These are phyloP conservation scores for Candida dubliniensis DNA, from an alignment of 1,139 yeast genomes.

Conservation along the genomic window DNA sequence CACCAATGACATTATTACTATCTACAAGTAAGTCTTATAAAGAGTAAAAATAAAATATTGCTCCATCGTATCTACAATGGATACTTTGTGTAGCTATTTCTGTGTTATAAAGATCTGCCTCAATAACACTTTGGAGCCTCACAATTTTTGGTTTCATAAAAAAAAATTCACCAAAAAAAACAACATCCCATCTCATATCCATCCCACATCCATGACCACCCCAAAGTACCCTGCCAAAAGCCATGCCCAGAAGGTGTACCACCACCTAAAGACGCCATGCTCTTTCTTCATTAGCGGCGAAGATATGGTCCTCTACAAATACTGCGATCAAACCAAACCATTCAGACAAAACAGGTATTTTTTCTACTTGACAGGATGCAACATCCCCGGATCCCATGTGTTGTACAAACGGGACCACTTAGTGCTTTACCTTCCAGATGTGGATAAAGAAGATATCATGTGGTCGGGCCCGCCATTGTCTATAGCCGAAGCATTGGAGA, in stretches of 20 bases:
- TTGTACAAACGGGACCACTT: conserved; percentile 62
- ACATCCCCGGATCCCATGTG: conserved; percentile 74
- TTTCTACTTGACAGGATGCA: conserved; percentile 82
- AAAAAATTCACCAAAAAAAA: too few species aligned
- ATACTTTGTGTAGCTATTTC: too few species aligned
- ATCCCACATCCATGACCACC: too few species aligned
- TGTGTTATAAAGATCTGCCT: too few species aligned
- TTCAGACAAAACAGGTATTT: conserved; percentile 90
- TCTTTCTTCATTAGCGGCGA: conserved; percentile 73
- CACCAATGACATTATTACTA: too few species aligned
- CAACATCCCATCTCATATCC: too few species aligned
- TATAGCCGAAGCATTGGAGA: conserved; percentile 59
- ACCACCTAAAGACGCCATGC: conserved; percentile 30
- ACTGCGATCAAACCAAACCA: conserved; percentile 77
- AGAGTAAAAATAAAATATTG: too few species aligned
- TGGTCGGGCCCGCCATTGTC: conserved; percentile 91
- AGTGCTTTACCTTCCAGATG: conserved; percentile 74
- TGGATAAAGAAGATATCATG: conserved; percentile 88
- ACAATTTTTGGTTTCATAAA: too few species aligned
- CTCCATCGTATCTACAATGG: too few species aligned
- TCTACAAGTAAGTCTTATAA: too few species aligned
- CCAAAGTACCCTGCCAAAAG: conserved; percentile 65
- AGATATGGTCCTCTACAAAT: conserved; percentile 58
- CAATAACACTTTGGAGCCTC: too few species aligned
- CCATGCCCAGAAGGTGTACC: conserved; percentile 58